Evolutionary conservation across 1,284 basidiomycete genomes (phyloP), one percentile per base, ranked within the genome.

Genomic region (Athelia psychrophila): DNA sequence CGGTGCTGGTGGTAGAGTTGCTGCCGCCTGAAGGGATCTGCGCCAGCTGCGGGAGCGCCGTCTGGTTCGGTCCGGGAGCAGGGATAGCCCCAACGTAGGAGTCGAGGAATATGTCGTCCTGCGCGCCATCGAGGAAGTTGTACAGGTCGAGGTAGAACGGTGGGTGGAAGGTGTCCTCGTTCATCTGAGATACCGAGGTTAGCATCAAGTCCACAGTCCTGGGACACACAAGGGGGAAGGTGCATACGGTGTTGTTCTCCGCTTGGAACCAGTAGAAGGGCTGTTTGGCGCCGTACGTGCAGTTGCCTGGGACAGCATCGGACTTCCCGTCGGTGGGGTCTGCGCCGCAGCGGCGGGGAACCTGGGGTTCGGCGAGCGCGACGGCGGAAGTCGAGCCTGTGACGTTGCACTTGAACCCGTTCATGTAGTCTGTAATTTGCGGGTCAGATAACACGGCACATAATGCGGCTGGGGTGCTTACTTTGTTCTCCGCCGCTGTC

Each of bases 361-460:
- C 62, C 55, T 79, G 66, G 30, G 84, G 69, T 24, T 72, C 72
- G 3, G 80, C 81, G 23, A 88, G 62, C 0, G 76, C 66, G 2
- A 78, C 73, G 6, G 59, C 72, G n/a, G 82, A 81, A 5, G 71
- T 77, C 0, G 82, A 70, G 44, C 77, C 76, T 1, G 81, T 80
- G 44, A 91, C 71, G 46, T 79, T 77, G 72, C 89, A 91, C 58
- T 81, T 79, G 77, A 90, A 91, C 22, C 82, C 81, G 48, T 79
- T 86, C 83, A 89, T 87, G 71, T 87, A 91, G 57, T 79, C 81
- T 83, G 55, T 0, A 49, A 51, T 19, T 6, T 23, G 10, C 12
- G 16, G 15, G 40, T 10, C 22, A 30, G 35, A 20, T 32, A 36
- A 3, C 45, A 24, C 36, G 23, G 23, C 15, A 33, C 35, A 52